These are phyloP conservation scores for Mycena floridula DNA, from an alignment of 768 basidiomycete species.

Conservation along the genomic window DNA sequence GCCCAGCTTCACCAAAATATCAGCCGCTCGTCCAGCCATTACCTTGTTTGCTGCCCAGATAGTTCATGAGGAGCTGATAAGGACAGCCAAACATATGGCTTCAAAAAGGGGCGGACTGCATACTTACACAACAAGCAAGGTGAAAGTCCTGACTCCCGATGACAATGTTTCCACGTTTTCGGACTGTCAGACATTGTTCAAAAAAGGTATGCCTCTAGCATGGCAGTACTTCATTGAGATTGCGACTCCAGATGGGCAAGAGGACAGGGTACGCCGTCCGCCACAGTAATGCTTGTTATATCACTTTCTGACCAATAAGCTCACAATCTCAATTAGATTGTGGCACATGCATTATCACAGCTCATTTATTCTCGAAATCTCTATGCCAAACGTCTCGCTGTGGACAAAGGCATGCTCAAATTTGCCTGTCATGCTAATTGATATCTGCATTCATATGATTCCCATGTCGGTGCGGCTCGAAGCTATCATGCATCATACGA, in stretches of 20 bases:
- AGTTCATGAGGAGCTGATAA: background rate
- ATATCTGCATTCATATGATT: constrained; percentile 6
- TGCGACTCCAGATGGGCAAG: background rate
- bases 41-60: constrained; percentile 9
- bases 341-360: constrained; percentile 4
- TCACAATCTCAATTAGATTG: constrained; percentile 4
- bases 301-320: background rate
- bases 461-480: constrained; percentile 5
- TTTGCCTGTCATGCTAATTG: constrained; percentile 9
- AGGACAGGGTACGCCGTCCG: constrained; percentile 1
- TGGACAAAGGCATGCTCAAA: constrained; percentile 8
- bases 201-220: constrained; percentile 2
- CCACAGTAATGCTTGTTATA: constrained; percentile 1
- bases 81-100: background rate
- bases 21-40: constrained; percentile 6
- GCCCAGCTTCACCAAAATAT: background rate
- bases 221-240: constrained; percentile 6
- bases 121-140: background rate
- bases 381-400: constrained; percentile 5
- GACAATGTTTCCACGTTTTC: background rate
- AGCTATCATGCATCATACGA: constrained; percentile 7
- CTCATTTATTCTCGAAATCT: constrained; percentile 8
- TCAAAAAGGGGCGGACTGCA: background rate
- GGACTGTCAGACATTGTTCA: background rate
- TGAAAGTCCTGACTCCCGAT: background rate